phyloP scores from a whole-genome alignment of 768 basidiomycete genomes.

The Lactifluus piperatus region DNA sequence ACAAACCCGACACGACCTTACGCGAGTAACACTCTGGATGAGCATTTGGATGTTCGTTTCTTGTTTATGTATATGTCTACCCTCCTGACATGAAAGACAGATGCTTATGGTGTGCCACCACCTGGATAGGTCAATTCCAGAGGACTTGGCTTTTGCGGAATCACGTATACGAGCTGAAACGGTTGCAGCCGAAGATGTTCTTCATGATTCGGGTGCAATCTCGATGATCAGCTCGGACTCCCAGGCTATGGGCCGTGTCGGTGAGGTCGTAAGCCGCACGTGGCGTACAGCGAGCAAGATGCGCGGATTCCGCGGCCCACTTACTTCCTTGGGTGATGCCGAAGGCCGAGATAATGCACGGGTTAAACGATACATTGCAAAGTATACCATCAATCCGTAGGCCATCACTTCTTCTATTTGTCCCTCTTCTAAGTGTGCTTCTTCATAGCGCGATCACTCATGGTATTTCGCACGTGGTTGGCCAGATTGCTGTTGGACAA shows the following conservation, averaged over 20 bases:
- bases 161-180: conserved; percentile 96
- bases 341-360: conserved; percentile 74
- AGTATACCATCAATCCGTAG: conserved; percentile 97
- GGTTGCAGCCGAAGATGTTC: conserved; percentile 92
- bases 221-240: conserved; percentile 96
- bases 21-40: conserved; percentile 85
- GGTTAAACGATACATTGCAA: conserved; percentile 91
- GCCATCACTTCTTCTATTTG: conserved; percentile 26
- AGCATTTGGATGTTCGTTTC: conserved; percentile 82
- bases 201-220: conserved; percentile 89
- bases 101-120: conserved; percentile 99
- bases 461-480: conserved; percentile 82
- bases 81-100: conserved; percentile 32
- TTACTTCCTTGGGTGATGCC: conserved; percentile 58
- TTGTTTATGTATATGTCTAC: not conserved
- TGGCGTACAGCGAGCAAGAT: conserved; percentile 98
- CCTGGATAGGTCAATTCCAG: conserved; percentile 81
- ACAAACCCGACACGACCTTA: conserved; percentile 97
- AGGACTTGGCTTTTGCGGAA: conserved; percentile 93
- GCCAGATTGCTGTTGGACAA: conserved; percentile 70
- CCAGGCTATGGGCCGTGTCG: conserved; percentile 97
- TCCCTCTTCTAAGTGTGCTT: not conserved
- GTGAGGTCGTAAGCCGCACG: conserved; percentile 85
- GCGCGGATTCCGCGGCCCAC: conserved; percentile 67
- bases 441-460: conserved; percentile 77